Evolutionary conservation across 371 early-diverging fungal genomes (phyloP), one percentile per base, ranked within the genome.

Genomic region (Rhizopus arrhizus): DNA sequence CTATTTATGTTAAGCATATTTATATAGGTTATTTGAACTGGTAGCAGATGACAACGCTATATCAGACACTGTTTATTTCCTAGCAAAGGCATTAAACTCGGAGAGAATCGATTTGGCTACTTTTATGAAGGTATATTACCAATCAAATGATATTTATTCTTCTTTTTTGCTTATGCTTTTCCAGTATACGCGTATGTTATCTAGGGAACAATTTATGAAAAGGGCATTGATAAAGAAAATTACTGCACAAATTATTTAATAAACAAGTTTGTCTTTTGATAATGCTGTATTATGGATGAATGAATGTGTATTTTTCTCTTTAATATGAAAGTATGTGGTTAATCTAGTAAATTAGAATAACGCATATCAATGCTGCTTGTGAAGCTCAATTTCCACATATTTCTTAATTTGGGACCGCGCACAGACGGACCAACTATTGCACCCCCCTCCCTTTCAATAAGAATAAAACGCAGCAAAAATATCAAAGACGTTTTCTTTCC

Each of bases 31-130:
- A 43, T 85, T 93, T 60, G 93, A 92, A 12, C 68, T 92, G 67
- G 88, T 93, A 9, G 94, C 92, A 12, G 95, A 95, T 58, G 94
- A 94, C 46, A 89, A 89, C 59, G 94, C 95, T 0, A 86, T 94
- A 45, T 93, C 95, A 59, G 96, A 96, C 58, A 85, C 92, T n/a
- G 80, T 95, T 50, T 95, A 95, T 66, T 80, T 85, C 46, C 75
- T 96, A 47, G 86, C 88, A 28, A 84, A 88, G 68, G 94, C 94
- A 8, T 69, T 95, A 35, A 88, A 84, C 61, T 80, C 84, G 33
- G 91, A 87, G 49, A 74, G 80, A 54, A 82, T 91, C 50, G 85
- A 91, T 43, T 59, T 88, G 33, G 72, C 69, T 31, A 78, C 83
- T 2, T 93, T 89, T 61, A 85, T 92, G 84, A 90, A 90, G 77